phyloP scores from a whole-genome alignment of 306 rosid genomes.

The Casuarina cunninghamiana region DNA sequence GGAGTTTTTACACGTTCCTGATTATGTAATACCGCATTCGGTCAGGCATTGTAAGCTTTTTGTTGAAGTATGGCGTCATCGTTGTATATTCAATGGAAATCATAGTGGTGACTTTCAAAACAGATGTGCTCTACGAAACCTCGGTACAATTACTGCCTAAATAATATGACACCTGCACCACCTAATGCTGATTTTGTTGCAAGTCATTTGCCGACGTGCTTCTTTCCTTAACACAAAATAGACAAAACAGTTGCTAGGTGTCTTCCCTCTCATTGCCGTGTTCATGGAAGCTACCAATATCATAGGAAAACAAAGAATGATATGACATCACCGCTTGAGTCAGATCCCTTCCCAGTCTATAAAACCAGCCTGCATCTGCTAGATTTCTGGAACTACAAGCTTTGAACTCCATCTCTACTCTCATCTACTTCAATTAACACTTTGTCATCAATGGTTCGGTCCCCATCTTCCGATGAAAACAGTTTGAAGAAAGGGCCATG shows the following conservation, averaged over 20 bases:
- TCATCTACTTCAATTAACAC: background rate
- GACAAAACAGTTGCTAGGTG: constrained; percentile 29
- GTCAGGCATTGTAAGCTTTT: constrained; percentile 34
- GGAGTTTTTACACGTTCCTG: too few species aligned
- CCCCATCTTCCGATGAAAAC: constrained; percentile 66
- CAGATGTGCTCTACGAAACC: constrained; percentile 30
- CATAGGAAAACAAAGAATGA: too few species aligned
- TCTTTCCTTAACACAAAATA: constrained; percentile 4
- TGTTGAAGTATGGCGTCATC: constrained; percentile 31
- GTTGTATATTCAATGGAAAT: constrained; percentile 19
- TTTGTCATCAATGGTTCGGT: constrained; percentile 56
- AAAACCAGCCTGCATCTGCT: constrained; percentile 37
- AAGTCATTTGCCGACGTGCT: constrained; percentile 11
- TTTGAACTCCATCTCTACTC: constrained; percentile 5
- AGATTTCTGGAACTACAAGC: constrained; percentile 3
- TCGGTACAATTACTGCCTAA: constrained; percentile 27
- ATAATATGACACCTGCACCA: constrained; percentile 43
- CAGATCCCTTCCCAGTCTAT: constrained; percentile 26
- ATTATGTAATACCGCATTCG: too few species aligned
- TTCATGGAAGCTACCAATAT: constrained; percentile 23
- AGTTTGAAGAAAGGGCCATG: constrained; percentile 93
- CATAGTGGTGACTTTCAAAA: constrained; percentile 22
- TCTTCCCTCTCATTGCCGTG: constrained; percentile 38
- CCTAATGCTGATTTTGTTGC: constrained; percentile 47
- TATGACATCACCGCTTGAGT: too few species aligned